Conservation (phyloP, 176 grass and related monocot species). For the Cymbopogon citratus region DNA sequence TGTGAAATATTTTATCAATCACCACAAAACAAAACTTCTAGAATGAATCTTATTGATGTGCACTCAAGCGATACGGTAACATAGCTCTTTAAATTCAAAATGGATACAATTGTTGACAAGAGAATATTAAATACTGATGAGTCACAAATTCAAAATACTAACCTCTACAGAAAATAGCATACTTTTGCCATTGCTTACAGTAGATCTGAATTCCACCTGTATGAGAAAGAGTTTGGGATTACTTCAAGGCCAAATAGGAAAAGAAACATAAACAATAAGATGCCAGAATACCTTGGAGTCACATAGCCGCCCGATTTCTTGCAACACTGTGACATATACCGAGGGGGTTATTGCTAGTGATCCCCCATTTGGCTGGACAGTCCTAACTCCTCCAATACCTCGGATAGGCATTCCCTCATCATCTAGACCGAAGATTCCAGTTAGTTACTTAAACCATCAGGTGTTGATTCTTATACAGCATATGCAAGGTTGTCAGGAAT, state of each 20-base stretch:
- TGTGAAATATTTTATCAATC: neutral
- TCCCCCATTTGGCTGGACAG: constrained; percentile 41
- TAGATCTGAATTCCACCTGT: constrained; percentile 84
- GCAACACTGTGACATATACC: constrained; percentile 61
- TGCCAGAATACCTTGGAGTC: constrained; percentile 53
- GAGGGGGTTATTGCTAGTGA: constrained; percentile 39
- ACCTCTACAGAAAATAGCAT: constrained; percentile 86
- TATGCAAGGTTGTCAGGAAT: neutral
- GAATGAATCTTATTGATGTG: neutral
- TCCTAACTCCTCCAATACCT: constrained; percentile 40
- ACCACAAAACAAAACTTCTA: constrained; percentile 14
- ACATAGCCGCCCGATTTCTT: constrained; percentile 79
- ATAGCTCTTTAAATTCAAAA: constrained; percentile 3
- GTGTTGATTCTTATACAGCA: neutral
- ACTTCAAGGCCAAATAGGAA: neutral
- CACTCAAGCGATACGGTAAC: neutral
- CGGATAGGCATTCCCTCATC: constrained; percentile 36
- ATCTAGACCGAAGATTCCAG: constrained; percentile 51
- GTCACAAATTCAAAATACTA: constrained; percentile 22
- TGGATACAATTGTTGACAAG: constrained; percentile 2
- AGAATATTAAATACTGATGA: neutral
- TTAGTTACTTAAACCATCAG: constrained; percentile 19
- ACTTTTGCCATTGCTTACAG: constrained; percentile 45
- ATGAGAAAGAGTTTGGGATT: constrained; percentile 13
- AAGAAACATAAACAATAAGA: constrained; percentile 6